Evolutionary conservation across 2,329 filamentous ascomycete species (phyloP).

Genomic region (Aschersonia sp.): DNA sequence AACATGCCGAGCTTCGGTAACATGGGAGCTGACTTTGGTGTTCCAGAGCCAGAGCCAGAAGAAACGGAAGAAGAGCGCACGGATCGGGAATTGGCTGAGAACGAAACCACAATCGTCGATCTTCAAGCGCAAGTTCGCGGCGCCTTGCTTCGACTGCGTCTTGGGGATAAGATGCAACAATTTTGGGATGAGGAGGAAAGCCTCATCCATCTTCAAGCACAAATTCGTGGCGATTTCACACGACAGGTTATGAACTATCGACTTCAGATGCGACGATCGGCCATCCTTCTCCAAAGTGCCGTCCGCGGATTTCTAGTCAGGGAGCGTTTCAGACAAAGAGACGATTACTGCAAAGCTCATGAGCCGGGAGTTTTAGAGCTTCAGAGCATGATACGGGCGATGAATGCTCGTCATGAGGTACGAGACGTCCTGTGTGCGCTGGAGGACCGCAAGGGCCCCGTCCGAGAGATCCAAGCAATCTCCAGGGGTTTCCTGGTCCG

Average conservation of each 20-base stretch:
- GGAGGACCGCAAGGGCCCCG: slow-evolving; percentile 44
- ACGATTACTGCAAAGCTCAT: slow-evolving; percentile 53
- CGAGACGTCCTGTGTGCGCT: slow-evolving; percentile 42
- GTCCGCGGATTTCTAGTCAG: slow-evolving; percentile 64
- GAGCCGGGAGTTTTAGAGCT: slow-evolving; percentile 62
- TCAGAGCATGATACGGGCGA: slow-evolving; percentile 66
- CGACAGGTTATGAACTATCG: slow-evolving; percentile 73
- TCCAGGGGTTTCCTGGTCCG: slow-evolving; percentile 55
- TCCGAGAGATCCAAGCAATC: slow-evolving; percentile 49
- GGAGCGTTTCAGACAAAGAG: slow-evolving; percentile 42
- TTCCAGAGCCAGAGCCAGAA: slow-evolving; percentile 58
- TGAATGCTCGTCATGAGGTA: slow-evolving; percentile 46
- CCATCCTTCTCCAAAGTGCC: slow-evolving; percentile 64
- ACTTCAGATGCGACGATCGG: slow-evolving; percentile 69
- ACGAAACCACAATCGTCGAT: slow-evolving; percentile 57
- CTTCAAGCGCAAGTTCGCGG: slow-evolving; percentile 80
- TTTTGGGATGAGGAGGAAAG: slow-evolving; percentile 76
- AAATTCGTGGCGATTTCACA: slow-evolving; percentile 75
- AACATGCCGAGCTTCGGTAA: slow-evolving; percentile 97
- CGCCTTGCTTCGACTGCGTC: slow-evolving; percentile 58
- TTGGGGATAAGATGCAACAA: slow-evolving; percentile 72
- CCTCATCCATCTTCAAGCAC: slow-evolving; percentile 70
- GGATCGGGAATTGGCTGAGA: slow-evolving; percentile 65
- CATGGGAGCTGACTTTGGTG: slow-evolving; percentile 90
- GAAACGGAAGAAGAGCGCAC: slow-evolving; percentile 87